A percentile compares a stretch with the other conserved stretches of the same genome.
phyloP scores from a whole-genome alignment of 2,329 filamentous ascomycete species.

The Magnaporthiopsis incrustans region DNA sequence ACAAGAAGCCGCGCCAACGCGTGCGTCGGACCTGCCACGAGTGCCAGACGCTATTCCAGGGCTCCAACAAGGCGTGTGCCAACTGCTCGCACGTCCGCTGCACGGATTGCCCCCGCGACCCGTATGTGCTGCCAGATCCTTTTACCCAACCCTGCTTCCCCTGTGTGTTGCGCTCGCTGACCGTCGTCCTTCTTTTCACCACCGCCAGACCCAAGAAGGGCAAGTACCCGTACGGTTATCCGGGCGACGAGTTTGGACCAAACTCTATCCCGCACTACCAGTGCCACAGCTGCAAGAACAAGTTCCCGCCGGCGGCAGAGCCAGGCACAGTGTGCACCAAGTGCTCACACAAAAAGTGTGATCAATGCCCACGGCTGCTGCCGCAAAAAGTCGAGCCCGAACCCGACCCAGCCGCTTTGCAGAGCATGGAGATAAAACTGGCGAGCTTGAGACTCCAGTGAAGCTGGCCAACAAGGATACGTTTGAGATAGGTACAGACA shows the following conservation, averaged over 20 bases:
- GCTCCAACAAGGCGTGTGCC: constrained; percentile 53
- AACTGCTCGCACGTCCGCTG: constrained; percentile 68
- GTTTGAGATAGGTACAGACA: too few species aligned
- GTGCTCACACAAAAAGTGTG: constrained; percentile 54
- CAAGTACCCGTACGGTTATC: constrained; percentile 64
- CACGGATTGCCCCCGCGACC: constrained; percentile 72
- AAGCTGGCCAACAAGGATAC: neutral
- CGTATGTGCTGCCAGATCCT: constrained; percentile 43
- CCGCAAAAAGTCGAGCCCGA: constrained; percentile 53
- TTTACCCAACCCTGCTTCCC: neutral
- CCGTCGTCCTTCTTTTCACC: neutral
- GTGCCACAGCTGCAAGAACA: constrained; percentile 55
- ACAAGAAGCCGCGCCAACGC: constrained; percentile 63
- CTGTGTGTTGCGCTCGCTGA: neutral
- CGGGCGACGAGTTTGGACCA: constrained; percentile 52
- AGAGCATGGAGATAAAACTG: constrained; percentile 40
- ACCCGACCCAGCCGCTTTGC: constrained; percentile 53
- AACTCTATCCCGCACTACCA: constrained; percentile 44
- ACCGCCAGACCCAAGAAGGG: constrained; percentile 53
- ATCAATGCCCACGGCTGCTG: constrained; percentile 48
- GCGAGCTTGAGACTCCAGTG: neutral
- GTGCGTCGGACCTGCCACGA: constrained; percentile 70
- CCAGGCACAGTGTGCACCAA: constrained; percentile 48
- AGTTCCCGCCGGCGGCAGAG: constrained; percentile 43
- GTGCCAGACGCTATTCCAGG: constrained; percentile 56